Evolutionary conservation across 176 grass and related monocot genomes (phyloP).

Genomic region (Rhynchospora tenuis): DNA sequence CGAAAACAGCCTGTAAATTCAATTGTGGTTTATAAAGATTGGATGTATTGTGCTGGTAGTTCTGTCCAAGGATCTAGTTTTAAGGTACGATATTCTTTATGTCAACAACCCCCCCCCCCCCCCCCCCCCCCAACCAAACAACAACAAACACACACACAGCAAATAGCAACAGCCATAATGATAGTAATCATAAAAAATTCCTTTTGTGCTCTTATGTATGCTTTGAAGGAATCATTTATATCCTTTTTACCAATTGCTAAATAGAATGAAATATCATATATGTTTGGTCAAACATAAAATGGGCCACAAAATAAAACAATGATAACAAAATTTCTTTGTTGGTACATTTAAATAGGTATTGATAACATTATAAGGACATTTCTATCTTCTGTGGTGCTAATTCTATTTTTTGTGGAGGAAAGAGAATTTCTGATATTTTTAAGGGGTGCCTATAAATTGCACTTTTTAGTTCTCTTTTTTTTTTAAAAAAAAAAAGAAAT

Average conservation of each 20-base stretch:
- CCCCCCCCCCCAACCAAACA: neutral
- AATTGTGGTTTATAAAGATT: conserved; percentile 80
- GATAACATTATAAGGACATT: neutral
- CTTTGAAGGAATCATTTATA: neutral
- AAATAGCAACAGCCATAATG: neutral
- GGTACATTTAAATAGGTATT: neutral
- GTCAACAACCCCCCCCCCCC: neutral
- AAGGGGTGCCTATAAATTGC: neutral
- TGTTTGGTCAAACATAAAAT: neutral
- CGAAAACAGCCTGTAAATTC: conserved; percentile 61
- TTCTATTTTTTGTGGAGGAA: neutral
- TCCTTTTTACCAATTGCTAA: neutral
- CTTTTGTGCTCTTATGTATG: neutral
- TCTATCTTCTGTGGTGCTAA: neutral
- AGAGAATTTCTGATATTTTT: neutral
- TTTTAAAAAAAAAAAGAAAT: neutral
- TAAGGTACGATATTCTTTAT: conserved; percentile 51
- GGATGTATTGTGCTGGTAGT: conserved; percentile 78
- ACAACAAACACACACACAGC: neutral
- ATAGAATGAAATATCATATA: neutral
- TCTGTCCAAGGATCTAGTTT: conserved; percentile 69
- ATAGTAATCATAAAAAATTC: neutral
- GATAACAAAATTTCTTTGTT: neutral
- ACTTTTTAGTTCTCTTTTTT: neutral
- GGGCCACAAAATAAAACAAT: neutral